Evolutionary conservation across 1,139 yeast species (phyloP), one percentile per base, ranked within the genome.

Genomic region (Candida sanyaensis): DNA sequence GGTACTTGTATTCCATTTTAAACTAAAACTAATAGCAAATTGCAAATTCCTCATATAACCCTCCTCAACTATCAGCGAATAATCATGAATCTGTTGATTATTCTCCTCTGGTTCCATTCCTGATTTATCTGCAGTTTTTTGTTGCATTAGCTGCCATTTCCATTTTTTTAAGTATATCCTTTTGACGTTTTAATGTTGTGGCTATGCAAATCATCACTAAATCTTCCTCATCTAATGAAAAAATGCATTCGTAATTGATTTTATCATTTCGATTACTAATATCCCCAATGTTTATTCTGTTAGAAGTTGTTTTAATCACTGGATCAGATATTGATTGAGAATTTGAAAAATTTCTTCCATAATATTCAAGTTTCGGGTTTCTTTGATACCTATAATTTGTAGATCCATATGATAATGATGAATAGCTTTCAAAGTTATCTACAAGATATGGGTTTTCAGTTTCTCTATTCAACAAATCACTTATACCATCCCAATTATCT

Each of bases 141-240:
- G 39, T 10, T 36, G 17, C 21, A 4, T 9, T 24, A 10, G 30
- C 17, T 10, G 21, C 29, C 26, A 12, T 44, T 29, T 40, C 28
- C 24, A 24, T 32, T 10, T 39, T 44, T 32, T 48, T 53, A 69
- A 30, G 69, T 53, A 51, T 46, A 48, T 53, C 55, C 34, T 51
- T 50, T 13, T 48, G 48, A 40, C 54, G 39, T 37, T 56, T 51
- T 24, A 57, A 47, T 2, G 52, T 49, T 2, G 59, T 41, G 6
- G 54, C 54, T 8, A 54, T 46, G 43, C 58, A 56, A 9, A 54
- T 46, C 21, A 45, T 46, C 4, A 56, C 58, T 44, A 53, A 49
- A n/a, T 48, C 51, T 32, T 56, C 56, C 11, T 43, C 32, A 17
- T 44, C 34, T 2, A 56, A 47, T 7, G 55, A 47, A n/a, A 41